phyloP scores from a whole-genome alignment of 1,284 basidiomycete species.

The Leccinum fuscescens region DNA sequence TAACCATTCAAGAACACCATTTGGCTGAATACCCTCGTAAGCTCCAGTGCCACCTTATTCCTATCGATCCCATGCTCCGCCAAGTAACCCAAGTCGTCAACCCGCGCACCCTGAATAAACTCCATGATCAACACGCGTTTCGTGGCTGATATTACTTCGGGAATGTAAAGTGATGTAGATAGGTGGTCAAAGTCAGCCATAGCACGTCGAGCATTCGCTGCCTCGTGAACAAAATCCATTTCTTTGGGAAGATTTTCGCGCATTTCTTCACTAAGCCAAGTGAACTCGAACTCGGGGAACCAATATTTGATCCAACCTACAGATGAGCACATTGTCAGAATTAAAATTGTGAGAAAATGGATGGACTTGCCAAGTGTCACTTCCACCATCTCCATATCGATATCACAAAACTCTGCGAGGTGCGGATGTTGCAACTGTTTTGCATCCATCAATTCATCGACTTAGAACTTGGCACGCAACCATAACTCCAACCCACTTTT shows the following conservation, averaged over 20 bases:
- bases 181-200: slow-evolving; percentile 71
- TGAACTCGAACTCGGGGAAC: slow-evolving; percentile 90
- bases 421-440: slow-evolving; percentile 88
- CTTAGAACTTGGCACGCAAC: background rate
- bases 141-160: slow-evolving; percentile 80
- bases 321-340: background rate
- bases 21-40: slow-evolving; percentile 86
- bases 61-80: slow-evolving; percentile 86
- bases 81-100: slow-evolving; percentile 88
- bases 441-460: slow-evolving; percentile 9
- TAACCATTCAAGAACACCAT: slow-evolving; percentile 98
- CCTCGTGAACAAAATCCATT: slow-evolving; percentile 93
- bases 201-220: slow-evolving; percentile 77
- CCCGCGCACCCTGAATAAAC: slow-evolving; percentile 83
- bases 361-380: slow-evolving; percentile 59
- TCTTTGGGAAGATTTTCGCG: slow-evolving; percentile 90
- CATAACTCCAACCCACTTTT: slow-evolving; percentile 52
- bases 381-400: slow-evolving; percentile 86
- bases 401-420: slow-evolving; percentile 87
- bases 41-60: slow-evolving; percentile 89
- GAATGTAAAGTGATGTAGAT: slow-evolving; percentile 87
- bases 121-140: slow-evolving; percentile 95
- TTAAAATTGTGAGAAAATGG: background rate
- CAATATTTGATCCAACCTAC: slow-evolving; percentile 84
- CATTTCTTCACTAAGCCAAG: slow-evolving; percentile 94